Evolutionary conservation across 192 early-diverging fungal genomes (phyloP).

Genomic region (Radiomyces spectabilis): DNA sequence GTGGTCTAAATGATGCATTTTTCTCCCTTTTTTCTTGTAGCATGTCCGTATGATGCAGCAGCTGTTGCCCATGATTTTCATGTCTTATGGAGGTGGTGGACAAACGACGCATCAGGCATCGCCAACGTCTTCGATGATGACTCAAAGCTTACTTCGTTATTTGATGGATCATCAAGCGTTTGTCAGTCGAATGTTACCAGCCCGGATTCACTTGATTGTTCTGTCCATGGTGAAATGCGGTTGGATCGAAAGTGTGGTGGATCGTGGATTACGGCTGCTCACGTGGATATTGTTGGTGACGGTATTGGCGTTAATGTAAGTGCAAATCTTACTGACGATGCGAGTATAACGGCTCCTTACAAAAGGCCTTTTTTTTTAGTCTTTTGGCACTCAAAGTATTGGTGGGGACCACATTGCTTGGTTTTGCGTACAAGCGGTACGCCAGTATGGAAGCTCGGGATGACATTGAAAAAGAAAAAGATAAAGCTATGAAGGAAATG

Average conservation of each 20-base stretch:
- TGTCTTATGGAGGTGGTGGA: background rate
- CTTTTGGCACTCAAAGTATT: slow-evolving; percentile 65
- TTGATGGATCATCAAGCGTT: slow-evolving; percentile 12
- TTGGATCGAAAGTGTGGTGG: slow-evolving; percentile 15
- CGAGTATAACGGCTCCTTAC: too few relatives aligned
- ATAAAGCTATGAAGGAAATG: slow-evolving; percentile 30
- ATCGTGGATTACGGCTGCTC: slow-evolving; percentile 1
- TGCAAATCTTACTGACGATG: too few relatives aligned
- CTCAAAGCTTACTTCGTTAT: slow-evolving; percentile 7
- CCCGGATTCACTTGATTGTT: slow-evolving; percentile 10
- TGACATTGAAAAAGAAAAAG: slow-evolving; percentile 28
- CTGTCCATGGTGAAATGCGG: slow-evolving; percentile 17
- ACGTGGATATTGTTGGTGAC: slow-evolving; percentile 10
- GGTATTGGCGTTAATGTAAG: slow-evolving; percentile 11
- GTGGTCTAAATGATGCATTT: too few relatives aligned
- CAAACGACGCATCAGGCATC: slow-evolving; percentile 1
- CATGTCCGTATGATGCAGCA: slow-evolving; percentile 24
- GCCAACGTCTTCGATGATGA: too few relatives aligned
- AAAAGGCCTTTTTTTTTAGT: slow-evolving; percentile 22
- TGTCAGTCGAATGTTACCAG: slow-evolving; percentile 9
- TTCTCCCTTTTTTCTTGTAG: slow-evolving; percentile 1
- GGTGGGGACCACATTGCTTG: slow-evolving; percentile 69
- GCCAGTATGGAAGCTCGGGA: slow-evolving; percentile 49
- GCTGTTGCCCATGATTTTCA: slow-evolving; percentile 24
- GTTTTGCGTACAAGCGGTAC: slow-evolving; percentile 60